phyloP scores from a whole-genome alignment of 164 flowering plant genomes.

The Berberis thunbergii region DNA sequence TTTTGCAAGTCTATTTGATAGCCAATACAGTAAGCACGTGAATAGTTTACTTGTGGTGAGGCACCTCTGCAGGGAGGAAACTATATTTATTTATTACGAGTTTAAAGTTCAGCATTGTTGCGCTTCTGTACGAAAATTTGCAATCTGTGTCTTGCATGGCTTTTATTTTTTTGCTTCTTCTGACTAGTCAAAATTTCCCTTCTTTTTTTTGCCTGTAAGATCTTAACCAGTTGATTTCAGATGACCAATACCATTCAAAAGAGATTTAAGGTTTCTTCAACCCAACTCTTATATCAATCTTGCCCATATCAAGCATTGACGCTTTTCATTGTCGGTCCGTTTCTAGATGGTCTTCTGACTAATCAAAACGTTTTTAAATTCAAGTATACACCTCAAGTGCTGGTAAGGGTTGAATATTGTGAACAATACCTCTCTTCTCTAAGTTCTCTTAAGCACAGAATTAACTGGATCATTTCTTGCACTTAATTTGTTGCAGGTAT shows the following conservation, averaged over 20 bases:
- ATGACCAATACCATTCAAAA: slow-evolving; percentile 98
- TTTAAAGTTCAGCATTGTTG: no score
- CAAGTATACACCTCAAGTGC: slow-evolving; percentile 77
- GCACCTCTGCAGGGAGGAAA: no score
- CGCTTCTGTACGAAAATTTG: no score
- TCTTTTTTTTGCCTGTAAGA: slow-evolving; percentile 12
- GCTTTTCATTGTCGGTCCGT: slow-evolving; percentile 72
- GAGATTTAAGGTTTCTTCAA: slow-evolving; percentile 88
- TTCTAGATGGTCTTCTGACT: slow-evolving; percentile 79
- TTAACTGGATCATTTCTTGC: not conserved
- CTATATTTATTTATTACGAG: no score
- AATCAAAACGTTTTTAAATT: slow-evolving; percentile 78
- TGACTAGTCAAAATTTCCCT: not conserved
- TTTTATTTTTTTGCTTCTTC: not conserved
- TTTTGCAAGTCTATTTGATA: no score
- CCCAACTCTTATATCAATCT: slow-evolving; percentile 92
- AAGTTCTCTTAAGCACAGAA: not conserved
- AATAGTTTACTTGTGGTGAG: no score
- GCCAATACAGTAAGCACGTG: no score
- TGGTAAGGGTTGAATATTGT: slow-evolving; percentile 45
- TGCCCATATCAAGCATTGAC: slow-evolving; percentile 83
- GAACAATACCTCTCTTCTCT: not conserved
- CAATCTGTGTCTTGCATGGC: no score
- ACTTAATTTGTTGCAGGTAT: slow-evolving; percentile 48
- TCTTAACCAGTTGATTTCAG: slow-evolving; percentile 49